Evolutionary conservation across 306 rosid genomes (phyloP).

Genomic region (Mimosa pudica): DNA sequence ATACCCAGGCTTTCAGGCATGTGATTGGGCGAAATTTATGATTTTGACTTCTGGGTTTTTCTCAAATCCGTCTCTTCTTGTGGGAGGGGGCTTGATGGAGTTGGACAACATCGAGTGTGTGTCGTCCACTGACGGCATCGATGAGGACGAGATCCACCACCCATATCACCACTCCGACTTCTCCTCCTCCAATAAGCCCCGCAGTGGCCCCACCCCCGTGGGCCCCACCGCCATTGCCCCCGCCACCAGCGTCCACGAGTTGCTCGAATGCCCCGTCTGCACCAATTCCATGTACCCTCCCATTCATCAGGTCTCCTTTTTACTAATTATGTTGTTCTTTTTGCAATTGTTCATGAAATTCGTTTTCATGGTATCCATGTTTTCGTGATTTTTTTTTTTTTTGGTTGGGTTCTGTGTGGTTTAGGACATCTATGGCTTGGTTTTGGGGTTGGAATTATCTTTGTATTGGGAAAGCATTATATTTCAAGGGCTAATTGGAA

Average conservation of each 20-base stretch:
- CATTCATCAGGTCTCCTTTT: slow-evolving; percentile 63
- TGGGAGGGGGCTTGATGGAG: slow-evolving; percentile 47
- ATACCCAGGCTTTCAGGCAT: background rate
- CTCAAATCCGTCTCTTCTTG: slow-evolving; percentile 20
- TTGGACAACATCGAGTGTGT: slow-evolving; percentile 80
- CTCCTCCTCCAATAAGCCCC: slow-evolving; percentile 52
- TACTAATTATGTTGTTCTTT: background rate
- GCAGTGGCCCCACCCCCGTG: slow-evolving; percentile 48
- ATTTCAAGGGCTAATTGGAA: background rate
- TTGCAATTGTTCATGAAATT: background rate
- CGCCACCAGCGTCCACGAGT: slow-evolving; percentile 83
- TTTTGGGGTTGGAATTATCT: background rate
- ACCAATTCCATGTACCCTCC: slow-evolving; percentile 94
- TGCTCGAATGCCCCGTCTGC: slow-evolving; percentile 86
- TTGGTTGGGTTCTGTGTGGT: background rate
- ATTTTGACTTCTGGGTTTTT: slow-evolving; percentile 40
- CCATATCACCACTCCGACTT: slow-evolving; percentile 68
- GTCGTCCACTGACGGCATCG: slow-evolving; percentile 67
- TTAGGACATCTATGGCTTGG: background rate
- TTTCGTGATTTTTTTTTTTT: background rate
- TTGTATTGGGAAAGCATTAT: background rate
- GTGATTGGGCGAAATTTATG: slow-evolving; percentile 11
- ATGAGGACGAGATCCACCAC: slow-evolving; percentile 80
- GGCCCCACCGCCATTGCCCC: slow-evolving; percentile 61
- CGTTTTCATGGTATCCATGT: background rate